Evolutionary conservation across 192 early-diverging fungal species (phyloP), one percentile per base, ranked within the genome.

Genomic region (Spinellus fusiger): DNA sequence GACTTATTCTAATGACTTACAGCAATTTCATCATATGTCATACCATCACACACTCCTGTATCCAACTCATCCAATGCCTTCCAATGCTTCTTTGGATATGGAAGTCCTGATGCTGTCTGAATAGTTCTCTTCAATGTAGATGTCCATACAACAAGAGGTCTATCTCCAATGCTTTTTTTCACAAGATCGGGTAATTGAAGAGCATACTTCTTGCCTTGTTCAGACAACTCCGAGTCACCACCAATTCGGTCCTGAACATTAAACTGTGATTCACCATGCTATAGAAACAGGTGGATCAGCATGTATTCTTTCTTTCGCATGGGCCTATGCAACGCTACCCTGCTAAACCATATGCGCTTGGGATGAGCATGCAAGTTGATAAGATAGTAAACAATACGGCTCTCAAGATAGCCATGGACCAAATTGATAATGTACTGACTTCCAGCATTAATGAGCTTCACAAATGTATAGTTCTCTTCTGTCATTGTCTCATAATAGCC

Each of bases 351-450:
- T 61, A 98, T 91, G 54, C 84, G 86, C 51, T 90, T 85, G 26
- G 94, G 91, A 3, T 87, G 83, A 53, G 93, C 96, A 73, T 99
- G 93, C 18, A 99, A 82, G 71, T 99, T 99, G 94, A 99, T 99
- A 63, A 99, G 75, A 70, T 94, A 97, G 74, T 95, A 99, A 23
- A 97, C 93, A 54, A 99, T 92, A 47, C 93, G 80, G 58, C 91
- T 92, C 77, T 97, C 87, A 25, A 99, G 80, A 74, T 95, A 96
- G 56, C 95, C 94, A 47, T 86, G 84, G 57, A 98, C 89, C 59
- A 91, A 89, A 75, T 98, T 93, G 73, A 98, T 90, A 48, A 94
- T 85, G 34, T 98, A 91, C 58, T 86, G 83, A 27, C 83, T 80
- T 31, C 96, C 94, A 40, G 94, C 88, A 66, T 96, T 96, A 64